phyloP scores from a whole-genome alignment of 495 filamentous ascomycete species.

The Paragyromitra xinjiangensis region DNA sequence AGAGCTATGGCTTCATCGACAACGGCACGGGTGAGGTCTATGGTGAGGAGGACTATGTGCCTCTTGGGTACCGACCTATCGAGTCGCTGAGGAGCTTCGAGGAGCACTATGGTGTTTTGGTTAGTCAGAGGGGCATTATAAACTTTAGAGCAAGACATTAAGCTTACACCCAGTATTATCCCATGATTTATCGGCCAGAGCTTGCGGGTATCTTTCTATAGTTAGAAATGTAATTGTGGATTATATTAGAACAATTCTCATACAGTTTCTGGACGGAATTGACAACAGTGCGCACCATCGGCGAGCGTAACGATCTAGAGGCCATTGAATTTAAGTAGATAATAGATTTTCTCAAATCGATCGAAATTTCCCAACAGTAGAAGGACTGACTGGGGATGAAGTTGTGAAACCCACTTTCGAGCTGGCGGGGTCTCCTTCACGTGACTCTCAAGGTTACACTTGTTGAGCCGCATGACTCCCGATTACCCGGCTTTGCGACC shows the following conservation, averaged over 20 bases:
- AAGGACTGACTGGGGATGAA: not conserved
- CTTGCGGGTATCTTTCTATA: slow-evolving; percentile 73
- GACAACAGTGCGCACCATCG: slow-evolving; percentile 81
- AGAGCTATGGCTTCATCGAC: slow-evolving; percentile 86
- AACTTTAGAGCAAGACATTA: not conserved
- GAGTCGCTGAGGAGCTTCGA: slow-evolving; percentile 70
- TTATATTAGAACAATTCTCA: slow-evolving; percentile 1
- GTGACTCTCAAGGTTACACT: not conserved
- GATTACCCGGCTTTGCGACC: not conserved
- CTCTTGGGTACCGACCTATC: slow-evolving; percentile 57
- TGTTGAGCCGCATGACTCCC: not conserved
- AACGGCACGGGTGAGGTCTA: slow-evolving; percentile 89
- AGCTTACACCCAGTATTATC: slow-evolving; percentile 87
- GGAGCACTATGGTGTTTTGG: slow-evolving; percentile 66
- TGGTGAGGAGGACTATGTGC: slow-evolving; percentile 84
- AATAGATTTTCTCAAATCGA: not conserved
- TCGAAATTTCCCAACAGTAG: not conserved
- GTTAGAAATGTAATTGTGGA: slow-evolving; percentile 41
- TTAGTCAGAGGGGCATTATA: not conserved
- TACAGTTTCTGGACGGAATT: slow-evolving; percentile 83
- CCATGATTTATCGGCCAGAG: slow-evolving; percentile 86
- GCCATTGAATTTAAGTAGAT: slow-evolving; percentile 20
- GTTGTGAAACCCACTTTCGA: not conserved
- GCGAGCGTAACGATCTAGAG: slow-evolving; percentile 61
- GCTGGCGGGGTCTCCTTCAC: not conserved